These are phyloP conservation scores for Metroxylon sagu DNA, from an alignment of 176 grass and related monocot genomes.

Conservation along the genomic window DNA sequence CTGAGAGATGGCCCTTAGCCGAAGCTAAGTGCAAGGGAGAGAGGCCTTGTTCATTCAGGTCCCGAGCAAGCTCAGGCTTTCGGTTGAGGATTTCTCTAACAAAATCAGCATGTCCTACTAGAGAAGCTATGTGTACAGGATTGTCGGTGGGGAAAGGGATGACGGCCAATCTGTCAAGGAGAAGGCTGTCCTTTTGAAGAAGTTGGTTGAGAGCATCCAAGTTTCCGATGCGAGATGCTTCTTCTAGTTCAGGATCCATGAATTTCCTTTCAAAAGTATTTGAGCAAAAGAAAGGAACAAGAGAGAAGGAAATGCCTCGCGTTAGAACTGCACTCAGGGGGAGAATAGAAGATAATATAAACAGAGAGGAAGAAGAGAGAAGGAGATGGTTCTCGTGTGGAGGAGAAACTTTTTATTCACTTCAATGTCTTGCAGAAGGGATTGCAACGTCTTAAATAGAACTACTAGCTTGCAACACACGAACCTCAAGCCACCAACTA, in stretches of 20 bases:
- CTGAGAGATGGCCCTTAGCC: conserved; percentile 1
- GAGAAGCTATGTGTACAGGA: conserved; percentile 16
- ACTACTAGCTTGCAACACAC: too few species aligned
- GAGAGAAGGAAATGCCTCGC: too few species aligned
- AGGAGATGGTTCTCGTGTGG: too few species aligned
- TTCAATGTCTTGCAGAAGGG: too few species aligned
- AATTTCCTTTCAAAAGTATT: too few species aligned
- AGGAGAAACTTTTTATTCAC: too few species aligned
- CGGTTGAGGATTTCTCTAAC: not conserved
- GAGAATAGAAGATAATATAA: too few species aligned
- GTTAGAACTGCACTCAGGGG: too few species aligned
- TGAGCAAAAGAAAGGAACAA: too few species aligned
- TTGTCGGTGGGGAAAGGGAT: not conserved
- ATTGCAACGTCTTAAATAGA: too few species aligned
- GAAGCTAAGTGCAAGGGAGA: conserved; percentile 23
- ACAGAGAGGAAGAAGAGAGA: too few species aligned
- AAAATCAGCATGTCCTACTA: conserved; percentile 12
- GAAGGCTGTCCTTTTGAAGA: conserved; percentile 14
- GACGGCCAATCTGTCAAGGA: not conserved
- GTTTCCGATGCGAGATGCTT: conserved; percentile 11
- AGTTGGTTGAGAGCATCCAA: conserved; percentile 1
- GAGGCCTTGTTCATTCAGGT: not conserved
- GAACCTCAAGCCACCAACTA: too few species aligned
- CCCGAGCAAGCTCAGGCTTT: not conserved
- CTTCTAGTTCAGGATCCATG: not conserved